Base-by-base conservation (phyloP, 2,329 filamentous ascomycete species). In the Stagonosporopsis tanaceti region DNA sequence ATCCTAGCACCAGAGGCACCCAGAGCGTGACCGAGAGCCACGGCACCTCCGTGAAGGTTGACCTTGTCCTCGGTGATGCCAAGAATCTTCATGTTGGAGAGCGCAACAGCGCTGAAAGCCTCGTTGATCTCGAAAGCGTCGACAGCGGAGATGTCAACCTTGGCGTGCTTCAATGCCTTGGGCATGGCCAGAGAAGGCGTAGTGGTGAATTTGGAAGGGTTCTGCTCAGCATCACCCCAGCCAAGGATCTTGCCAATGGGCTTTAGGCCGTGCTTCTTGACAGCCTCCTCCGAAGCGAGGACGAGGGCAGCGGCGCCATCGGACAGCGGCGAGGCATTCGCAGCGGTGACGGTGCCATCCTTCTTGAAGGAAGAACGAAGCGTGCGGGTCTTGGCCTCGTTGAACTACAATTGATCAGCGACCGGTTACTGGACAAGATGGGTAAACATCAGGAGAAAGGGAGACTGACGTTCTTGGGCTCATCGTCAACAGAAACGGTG, bases 91-190 rank as follows among this genome's bases (percentile, higher is more conserved):
- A 97, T 88, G 84, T 99, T 99, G 66, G 95, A 93, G 50, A 99
- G 85, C 37, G 95, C 92, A 63, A 99, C 95, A 47, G 97, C 95
- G 62, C 91, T 95, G 84, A 99, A 99, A 39, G 95, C 95, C 84
- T 99, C 95, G 84, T 99, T 99, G 84, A 99, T 97, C 84, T 99
- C 95, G 78, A 95, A 99, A 69, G 88, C 95, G 73, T 98, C 94
- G 57, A 99, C 85, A 58, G 91, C 84, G 63, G 89, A 87, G 67
- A 88, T 85, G 55, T 87, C 85, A 61, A 99, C 81, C 62, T 91
- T 91, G 60, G 95, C 95, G 80, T 99, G 94, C 85, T 94, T 93
- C 74, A 99, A 87, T 57, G 95, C 95, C 85, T 98, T 99, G 77
- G 95, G 95, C 70, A 99, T 96, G 65, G 95, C 95, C 54, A 98